Evolutionary conservation across 768 basidiomycete genomes (phyloP).

Genomic region (Russula vinacea): DNA sequence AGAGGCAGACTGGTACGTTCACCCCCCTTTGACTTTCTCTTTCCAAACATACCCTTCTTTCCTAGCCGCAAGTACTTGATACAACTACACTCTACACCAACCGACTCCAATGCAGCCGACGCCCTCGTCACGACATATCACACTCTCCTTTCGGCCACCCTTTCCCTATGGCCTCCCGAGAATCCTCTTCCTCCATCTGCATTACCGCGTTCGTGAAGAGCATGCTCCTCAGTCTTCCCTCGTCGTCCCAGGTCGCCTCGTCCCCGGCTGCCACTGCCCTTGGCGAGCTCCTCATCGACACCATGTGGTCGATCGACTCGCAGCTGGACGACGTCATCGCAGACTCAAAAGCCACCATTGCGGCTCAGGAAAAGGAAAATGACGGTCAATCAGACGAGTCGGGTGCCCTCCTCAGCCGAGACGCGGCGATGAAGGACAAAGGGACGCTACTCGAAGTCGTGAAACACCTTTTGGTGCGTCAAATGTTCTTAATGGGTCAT

Average conservation of each 20-base stretch:
- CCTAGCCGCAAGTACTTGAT: constrained; percentile 59
- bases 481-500: constrained; percentile 33
- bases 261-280: constrained; percentile 46
- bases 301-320: constrained; percentile 77
- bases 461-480: constrained; percentile 21
- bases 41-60: not conserved
- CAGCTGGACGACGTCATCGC: constrained; percentile 67
- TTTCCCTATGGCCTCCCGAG: constrained; percentile 54
- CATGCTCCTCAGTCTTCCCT: constrained; percentile 61
- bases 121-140: constrained; percentile 66
- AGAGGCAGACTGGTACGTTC: constrained; percentile 26
- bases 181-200: constrained; percentile 46
- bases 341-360: constrained; percentile 47
- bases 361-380: constrained; percentile 17
- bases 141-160: constrained; percentile 57
- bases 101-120: constrained; percentile 51
- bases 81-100: constrained; percentile 56
- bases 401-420: constrained; percentile 42
- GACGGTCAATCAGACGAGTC: constrained; percentile 19
- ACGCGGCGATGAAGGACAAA: constrained; percentile 61
- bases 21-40: not conserved
- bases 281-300: constrained; percentile 71
- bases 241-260: constrained; percentile 47
- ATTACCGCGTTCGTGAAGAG: constrained; percentile 61
- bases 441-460: constrained; percentile 55